A percentile compares a stretch with the other conserved stretches of the same genome.
Evolutionary conservation across 441 rosid genomes (phyloP).

Genomic region (Breynia disticha): DNA sequence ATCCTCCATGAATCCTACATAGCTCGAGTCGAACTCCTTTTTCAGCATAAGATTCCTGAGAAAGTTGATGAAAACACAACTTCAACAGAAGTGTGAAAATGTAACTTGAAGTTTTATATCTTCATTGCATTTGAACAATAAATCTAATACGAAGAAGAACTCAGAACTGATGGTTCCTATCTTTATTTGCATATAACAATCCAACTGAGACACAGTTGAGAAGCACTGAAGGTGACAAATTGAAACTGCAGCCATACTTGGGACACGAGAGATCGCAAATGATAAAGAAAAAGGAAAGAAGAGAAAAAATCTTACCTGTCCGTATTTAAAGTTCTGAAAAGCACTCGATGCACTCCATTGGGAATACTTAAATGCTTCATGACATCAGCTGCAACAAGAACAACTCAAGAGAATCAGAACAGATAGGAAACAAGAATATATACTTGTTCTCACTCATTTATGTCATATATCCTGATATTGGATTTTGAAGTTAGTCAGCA

Average conservation of each 20-base stretch:
- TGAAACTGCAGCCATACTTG: background rate
- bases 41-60: conserved; percentile 43
- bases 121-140: no score
- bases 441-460: no score
- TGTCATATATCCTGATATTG: no score
- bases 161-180: no score
- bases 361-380: conserved; percentile 46
- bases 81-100: no score
- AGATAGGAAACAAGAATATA: background rate
- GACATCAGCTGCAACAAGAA: conserved; percentile 34
- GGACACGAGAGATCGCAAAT: background rate
- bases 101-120: no score
- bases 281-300: background rate
- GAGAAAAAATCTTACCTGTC: conserved; percentile 26
- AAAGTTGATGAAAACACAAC: no score
- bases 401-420: background rate
- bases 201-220: no score
- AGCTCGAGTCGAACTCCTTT: conserved; percentile 42
- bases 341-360: conserved; percentile 40
- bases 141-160: no score
- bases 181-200: no score
- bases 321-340: conserved; percentile 55
- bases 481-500: no score
- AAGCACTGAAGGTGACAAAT: background rate
- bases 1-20: conserved; percentile 34